Percentiles rank a stretch among this genome's conserved stretches.
These are phyloP conservation scores for Gossypium turneri DNA, from an alignment of 345 rosid genomes.

Conservation along the genomic window DNA sequence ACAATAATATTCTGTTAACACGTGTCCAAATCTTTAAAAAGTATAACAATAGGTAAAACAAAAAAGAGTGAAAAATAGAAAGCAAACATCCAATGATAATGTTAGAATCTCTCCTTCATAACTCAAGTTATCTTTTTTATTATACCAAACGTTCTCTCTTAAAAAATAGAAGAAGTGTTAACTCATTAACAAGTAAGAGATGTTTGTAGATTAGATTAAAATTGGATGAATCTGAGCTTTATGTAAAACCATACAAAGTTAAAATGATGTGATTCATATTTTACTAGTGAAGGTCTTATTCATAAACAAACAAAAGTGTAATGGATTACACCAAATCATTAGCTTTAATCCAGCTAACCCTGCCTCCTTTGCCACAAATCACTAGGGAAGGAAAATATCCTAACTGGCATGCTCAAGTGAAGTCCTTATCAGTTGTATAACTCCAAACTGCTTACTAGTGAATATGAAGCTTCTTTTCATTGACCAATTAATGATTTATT, in stretches of 20 bases:
- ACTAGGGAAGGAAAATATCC: neutral
- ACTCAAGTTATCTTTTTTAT: neutral
- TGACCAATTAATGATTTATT: constrained; percentile 22
- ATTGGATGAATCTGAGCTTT: constrained; percentile 21
- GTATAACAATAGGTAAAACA: too few species aligned
- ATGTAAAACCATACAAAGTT: constrained; percentile 23
- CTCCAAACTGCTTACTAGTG: neutral
- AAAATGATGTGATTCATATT: neutral
- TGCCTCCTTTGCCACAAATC: neutral
- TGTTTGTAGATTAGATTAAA: constrained; percentile 27
- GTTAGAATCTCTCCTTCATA: too few species aligned
- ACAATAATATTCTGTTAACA: too few species aligned
- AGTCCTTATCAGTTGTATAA: constrained; percentile 12
- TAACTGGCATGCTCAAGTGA: constrained; percentile 2
- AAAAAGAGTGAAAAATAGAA: too few species aligned
- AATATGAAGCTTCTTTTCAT: constrained; percentile 15
- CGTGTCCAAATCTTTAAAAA: too few species aligned
- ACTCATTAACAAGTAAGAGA: constrained; percentile 18
- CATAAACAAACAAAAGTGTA: constrained; percentile 21
- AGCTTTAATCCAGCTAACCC: neutral
- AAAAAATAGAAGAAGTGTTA: neutral
- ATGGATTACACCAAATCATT: constrained; percentile 15
- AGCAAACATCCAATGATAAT: too few species aligned
- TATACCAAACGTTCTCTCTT: neutral
- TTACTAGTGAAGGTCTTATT: constrained; percentile 7